Evolutionary conservation across 345 rosid species (phyloP), one percentile per base, ranked within the genome.

Genomic region (Populus ilicifolia): DNA sequence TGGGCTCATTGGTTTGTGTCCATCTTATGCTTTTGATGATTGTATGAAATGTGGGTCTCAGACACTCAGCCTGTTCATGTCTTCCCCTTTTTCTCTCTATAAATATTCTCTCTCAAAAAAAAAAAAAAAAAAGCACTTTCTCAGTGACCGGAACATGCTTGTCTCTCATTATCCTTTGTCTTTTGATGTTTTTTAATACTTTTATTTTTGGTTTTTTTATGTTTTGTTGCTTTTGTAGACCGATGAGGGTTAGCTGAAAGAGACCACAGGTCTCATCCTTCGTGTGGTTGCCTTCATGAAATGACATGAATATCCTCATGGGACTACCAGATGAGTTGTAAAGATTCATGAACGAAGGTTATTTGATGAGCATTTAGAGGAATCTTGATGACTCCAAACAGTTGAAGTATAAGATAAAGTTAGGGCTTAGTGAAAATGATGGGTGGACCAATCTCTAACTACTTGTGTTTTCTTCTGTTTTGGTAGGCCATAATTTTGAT

Each of bases 11-110:
- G 78, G 73, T 69, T 76, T 52, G 78, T 80, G 83, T 84, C 87
- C 83, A 77, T 75, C 74, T 30, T 20, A 73, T 78, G 85, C 81
- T 85, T 88, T 85, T 83, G 80, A 85, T 86, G 87, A 87, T 86
- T 83, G 72, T 79, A 25, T 72, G 71, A 21, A 23, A 23, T 50
- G 85, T 83, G 90, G 86, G 86, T 86, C 87, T 78, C 39, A 14
- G 21, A 52, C 27, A 39, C 20, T 46, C 50, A 59, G 72, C 43
- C 33, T 13, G 18, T 67, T 8, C 62, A 9, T 46, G 56, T 17
- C 64, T 16, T 54, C n/a, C 69, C 35, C 41, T 30, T 68, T 56
- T 50, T 21, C 73, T 66, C 76, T 38, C 63, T 48, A 56, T 12
- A 78, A 64, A 72, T 43, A 39, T 59, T 80, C 75, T 67, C 23